Conservation (phyloP, 176 grass and related monocot species). For the Dendrocalamus sinicus region DNA sequence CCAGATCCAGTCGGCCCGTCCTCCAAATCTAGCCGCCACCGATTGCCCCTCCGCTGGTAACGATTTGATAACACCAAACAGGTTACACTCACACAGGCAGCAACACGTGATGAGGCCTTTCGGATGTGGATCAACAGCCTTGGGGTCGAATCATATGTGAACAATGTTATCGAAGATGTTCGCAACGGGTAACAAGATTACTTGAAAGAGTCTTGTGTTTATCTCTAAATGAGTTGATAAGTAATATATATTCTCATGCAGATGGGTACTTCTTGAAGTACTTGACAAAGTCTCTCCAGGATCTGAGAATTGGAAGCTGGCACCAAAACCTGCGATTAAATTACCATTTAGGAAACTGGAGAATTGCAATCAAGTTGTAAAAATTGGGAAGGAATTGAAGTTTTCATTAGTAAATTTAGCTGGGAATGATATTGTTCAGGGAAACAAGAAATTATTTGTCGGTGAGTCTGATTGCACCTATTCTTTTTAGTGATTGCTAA, state of each 20-base stretch:
- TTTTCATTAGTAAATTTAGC: slow-evolving; percentile 96
- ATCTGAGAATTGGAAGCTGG: slow-evolving; percentile 89
- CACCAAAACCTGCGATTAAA: slow-evolving; percentile 95
- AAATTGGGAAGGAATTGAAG: slow-evolving; percentile 80
- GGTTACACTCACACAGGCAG: slow-evolving; percentile 61
- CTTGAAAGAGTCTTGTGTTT: slow-evolving; percentile 28
- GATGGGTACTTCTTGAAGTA: slow-evolving; percentile 99
- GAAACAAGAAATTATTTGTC: slow-evolving; percentile 98
- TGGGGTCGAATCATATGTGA: slow-evolving; percentile 87
- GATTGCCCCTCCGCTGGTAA: no score
- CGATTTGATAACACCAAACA: slow-evolving; percentile 48
- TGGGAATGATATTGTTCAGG: slow-evolving; percentile 99
- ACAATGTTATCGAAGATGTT: slow-evolving; percentile 97
- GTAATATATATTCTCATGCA: slow-evolving; percentile 48
- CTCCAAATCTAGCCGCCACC: no score
- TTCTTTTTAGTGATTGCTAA: neutral
- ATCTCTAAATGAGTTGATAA: slow-evolving; percentile 20
- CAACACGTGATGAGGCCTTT: slow-evolving; percentile 81
- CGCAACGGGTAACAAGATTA: slow-evolving; percentile 74
- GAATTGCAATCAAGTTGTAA: slow-evolving; percentile 98
- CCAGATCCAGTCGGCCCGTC: no score
- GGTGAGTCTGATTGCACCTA: slow-evolving; percentile 56
- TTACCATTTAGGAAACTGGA: slow-evolving; percentile 96
- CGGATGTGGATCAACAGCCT: slow-evolving; percentile 99
- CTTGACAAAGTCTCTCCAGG: slow-evolving; percentile 95